These are phyloP conservation scores for Aspergillus floridensis DNA, from an alignment of 2,329 filamentous ascomycete genomes.

Conservation along the genomic window DNA sequence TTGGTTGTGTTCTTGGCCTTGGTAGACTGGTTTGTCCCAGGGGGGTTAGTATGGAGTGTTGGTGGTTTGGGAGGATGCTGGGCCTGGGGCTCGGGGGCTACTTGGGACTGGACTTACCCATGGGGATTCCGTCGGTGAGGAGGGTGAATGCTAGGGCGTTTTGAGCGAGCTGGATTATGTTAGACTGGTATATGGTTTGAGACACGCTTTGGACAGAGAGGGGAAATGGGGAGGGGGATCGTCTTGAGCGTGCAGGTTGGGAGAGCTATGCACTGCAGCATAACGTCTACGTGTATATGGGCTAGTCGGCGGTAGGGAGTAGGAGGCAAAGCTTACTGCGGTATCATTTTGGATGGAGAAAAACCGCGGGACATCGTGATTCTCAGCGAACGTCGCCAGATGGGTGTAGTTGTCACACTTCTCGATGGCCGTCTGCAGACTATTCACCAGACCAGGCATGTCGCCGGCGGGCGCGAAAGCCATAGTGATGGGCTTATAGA, in stretches of 20 bases:
- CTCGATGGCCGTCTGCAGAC: constrained; percentile 23
- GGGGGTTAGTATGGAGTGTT: not conserved
- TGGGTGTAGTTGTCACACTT: constrained; percentile 44
- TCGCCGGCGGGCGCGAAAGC: constrained; percentile 33
- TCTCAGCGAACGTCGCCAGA: constrained; percentile 57
- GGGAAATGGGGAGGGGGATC: too few relatives aligned
- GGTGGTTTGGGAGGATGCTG: not conserved
- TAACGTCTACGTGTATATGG: too few relatives aligned
- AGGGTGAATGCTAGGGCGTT: constrained; percentile 63
- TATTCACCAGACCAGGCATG: constrained; percentile 24
- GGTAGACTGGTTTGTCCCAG: constrained; percentile 47
- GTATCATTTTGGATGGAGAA: constrained; percentile 53
- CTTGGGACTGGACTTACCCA: constrained; percentile 26
- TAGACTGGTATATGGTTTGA: too few relatives aligned
- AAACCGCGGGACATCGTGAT: constrained; percentile 59
- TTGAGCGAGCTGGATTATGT: constrained; percentile 47
- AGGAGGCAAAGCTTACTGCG: constrained; percentile 27
- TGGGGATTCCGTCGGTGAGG: constrained; percentile 58
- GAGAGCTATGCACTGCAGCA: too few relatives aligned
- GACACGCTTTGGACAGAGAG: too few relatives aligned
- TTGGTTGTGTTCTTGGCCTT: constrained; percentile 62
- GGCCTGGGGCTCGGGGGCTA: too few relatives aligned
- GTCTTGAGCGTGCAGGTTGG: too few relatives aligned
- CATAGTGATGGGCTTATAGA: constrained; percentile 32
- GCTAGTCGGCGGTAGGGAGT: too few relatives aligned